Percentiles rank a stretch among this genome's conserved stretches.
phyloP scores from a whole-genome alignment of 2,329 filamentous ascomycete genomes.

The Penicillium hordei region DNA sequence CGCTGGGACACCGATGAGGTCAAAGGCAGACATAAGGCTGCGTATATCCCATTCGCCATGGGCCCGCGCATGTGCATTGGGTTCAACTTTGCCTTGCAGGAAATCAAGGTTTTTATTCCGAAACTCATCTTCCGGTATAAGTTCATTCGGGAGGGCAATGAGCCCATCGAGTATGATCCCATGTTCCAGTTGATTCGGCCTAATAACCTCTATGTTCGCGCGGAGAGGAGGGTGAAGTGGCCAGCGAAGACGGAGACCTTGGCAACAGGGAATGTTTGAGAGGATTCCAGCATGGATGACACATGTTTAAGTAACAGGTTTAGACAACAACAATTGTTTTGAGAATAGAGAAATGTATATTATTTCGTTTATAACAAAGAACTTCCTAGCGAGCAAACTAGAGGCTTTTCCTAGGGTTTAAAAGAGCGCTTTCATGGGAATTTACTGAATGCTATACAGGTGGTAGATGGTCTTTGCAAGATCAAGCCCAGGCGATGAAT shows the following conservation, averaged over 20 bases:
- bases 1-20: too few relatives aligned
- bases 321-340: neutral
- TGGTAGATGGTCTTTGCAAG: neutral
- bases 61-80: too few relatives aligned
- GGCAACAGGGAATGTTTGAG: neutral
- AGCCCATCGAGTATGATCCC: constrained; percentile 42
- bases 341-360: neutral
- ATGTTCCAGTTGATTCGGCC: constrained; percentile 32
- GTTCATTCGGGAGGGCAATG: constrained; percentile 54
- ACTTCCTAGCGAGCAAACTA: too few relatives aligned
- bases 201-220: constrained; percentile 28
- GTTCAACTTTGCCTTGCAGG: constrained; percentile 34
- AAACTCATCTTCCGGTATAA: constrained; percentile 61
- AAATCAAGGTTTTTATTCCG: constrained; percentile 57
- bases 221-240: constrained; percentile 21
- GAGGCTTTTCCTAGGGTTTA: too few relatives aligned
- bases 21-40: too few relatives aligned
- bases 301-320: neutral
- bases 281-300: neutral
- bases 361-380: neutral
- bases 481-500: neutral
- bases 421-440: neutral
- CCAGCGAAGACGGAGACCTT: constrained; percentile 6
- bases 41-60: too few relatives aligned
- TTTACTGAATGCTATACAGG: too few relatives aligned